These are phyloP conservation scores for Talaromyces thailandensis DNA, from an alignment of 495 filamentous ascomycete genomes.

Conservation along the genomic window DNA sequence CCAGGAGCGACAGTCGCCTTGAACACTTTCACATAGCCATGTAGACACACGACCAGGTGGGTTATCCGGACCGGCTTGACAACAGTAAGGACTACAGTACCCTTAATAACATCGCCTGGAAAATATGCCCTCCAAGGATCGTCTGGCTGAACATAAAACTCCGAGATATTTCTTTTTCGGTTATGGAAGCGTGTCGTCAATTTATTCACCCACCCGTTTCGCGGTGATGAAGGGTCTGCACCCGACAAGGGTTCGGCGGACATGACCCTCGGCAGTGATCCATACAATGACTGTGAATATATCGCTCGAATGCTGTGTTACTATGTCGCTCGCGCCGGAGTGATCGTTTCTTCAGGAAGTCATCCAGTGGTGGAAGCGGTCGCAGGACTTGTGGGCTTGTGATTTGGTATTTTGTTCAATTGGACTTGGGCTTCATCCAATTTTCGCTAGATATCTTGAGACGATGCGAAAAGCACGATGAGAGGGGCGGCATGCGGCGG, in stretches of 20 bases:
- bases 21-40: conserved; percentile 84
- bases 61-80: conserved; percentile 79
- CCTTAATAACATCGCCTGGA: conserved; percentile 56
- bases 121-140: conserved; percentile 85
- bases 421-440: neutral
- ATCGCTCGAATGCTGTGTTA: neutral
- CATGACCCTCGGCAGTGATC: conserved; percentile 35
- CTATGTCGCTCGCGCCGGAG: neutral
- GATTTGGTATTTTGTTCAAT: neutral
- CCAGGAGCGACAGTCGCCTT: conserved; percentile 61
- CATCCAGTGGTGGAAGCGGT: neutral
- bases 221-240: conserved; percentile 30
- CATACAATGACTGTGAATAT: conserved; percentile 19
- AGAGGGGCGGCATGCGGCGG: neutral
- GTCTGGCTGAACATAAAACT: conserved; percentile 67
- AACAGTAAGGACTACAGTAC: conserved; percentile 72
- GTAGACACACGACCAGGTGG: conserved; percentile 78
- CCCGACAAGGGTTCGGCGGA: conserved; percentile 31
- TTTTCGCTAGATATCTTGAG: neutral
- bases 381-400: neutral
- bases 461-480: neutral
- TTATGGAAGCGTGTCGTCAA: conserved; percentile 53
- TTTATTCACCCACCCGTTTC: conserved; percentile 46
- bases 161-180: conserved; percentile 64
- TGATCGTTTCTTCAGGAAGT: neutral